These are phyloP conservation scores for Hymenoscyphus salicellus DNA, from an alignment of 2,329 filamentous ascomycete genomes.

Conservation along the genomic window DNA sequence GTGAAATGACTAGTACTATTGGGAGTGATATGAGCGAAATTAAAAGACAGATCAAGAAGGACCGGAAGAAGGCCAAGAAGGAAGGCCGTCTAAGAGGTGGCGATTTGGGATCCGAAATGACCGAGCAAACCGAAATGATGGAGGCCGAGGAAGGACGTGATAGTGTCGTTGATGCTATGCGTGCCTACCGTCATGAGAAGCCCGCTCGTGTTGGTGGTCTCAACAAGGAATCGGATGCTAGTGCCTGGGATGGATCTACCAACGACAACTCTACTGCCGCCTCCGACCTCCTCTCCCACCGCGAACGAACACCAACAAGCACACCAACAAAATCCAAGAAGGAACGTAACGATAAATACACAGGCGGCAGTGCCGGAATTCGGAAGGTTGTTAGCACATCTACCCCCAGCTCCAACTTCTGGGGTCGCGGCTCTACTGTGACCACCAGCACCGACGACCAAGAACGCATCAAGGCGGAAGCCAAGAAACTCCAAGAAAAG, in stretches of 20 bases:
- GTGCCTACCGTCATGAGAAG: conserved; percentile 82
- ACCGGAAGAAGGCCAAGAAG: conserved; percentile 28
- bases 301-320: conserved; percentile 54
- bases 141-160: conserved; percentile 47
- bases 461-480: conserved; percentile 55
- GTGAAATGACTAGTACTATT: conserved; percentile 19
- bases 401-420: conserved; percentile 15
- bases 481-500: conserved; percentile 53
- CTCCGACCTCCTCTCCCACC: conserved; percentile 55
- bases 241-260: conserved; percentile 71
- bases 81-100: conserved; percentile 13
- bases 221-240: conserved; percentile 78
- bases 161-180: conserved; percentile 65
- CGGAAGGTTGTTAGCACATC: conserved; percentile 31
- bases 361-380: conserved; percentile 28
- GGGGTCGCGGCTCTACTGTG: conserved; percentile 14
- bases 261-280: conserved; percentile 45
- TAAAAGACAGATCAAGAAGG: conserved; percentile 35
- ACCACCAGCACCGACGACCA: conserved; percentile 12
- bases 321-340: conserved; percentile 43
- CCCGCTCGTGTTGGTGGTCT: conserved; percentile 83
- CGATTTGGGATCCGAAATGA: conserved; percentile 29
- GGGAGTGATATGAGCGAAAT: conserved; percentile 28
- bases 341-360: conserved; percentile 28
- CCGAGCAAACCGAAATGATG: conserved; percentile 36